Conservation (phyloP, 345 rosid species). For the Arabidopsis arenosa region DNA sequence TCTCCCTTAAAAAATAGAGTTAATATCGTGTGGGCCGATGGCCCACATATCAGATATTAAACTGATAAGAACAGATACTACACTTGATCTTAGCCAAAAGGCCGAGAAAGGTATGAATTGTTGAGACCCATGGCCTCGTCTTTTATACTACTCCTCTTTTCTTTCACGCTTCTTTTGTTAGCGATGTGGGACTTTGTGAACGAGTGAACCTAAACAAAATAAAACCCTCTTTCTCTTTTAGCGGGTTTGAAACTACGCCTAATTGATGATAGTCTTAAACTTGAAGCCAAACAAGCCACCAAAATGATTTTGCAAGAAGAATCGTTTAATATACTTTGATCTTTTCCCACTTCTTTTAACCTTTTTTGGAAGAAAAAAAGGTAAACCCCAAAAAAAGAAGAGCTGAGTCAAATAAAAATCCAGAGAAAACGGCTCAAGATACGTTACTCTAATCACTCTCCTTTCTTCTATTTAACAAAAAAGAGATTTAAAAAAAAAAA, state of each 20-base stretch:
- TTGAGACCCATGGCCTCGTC: fast-evolving
- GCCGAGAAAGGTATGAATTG: constrained; percentile 63
- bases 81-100: constrained; percentile 78
- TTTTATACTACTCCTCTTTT: not conserved
- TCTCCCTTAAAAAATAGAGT: constrained; percentile 6
- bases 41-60: constrained; percentile 23
- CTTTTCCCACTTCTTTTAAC: not conserved
- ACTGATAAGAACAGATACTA: constrained; percentile 68
- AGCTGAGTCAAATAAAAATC: constrained; percentile 30
- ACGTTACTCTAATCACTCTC: constrained; percentile 45
- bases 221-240: not conserved
- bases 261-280: not conserved
- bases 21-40: constrained; percentile 17
- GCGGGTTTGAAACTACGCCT: not conserved
- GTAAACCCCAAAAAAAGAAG: not conserved
- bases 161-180: not conserved
- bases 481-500: not conserved
- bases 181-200: constrained; percentile 6
- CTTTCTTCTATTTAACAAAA: constrained; percentile 38
- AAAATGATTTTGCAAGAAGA: too few species aligned
- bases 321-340: not conserved
- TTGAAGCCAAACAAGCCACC: too few species aligned
- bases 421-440: constrained; percentile 36
- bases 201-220: not conserved
- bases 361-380: not conserved